Conservation (phyloP, 495 filamentous ascomycete species). For the Viridothelium virens region DNA sequence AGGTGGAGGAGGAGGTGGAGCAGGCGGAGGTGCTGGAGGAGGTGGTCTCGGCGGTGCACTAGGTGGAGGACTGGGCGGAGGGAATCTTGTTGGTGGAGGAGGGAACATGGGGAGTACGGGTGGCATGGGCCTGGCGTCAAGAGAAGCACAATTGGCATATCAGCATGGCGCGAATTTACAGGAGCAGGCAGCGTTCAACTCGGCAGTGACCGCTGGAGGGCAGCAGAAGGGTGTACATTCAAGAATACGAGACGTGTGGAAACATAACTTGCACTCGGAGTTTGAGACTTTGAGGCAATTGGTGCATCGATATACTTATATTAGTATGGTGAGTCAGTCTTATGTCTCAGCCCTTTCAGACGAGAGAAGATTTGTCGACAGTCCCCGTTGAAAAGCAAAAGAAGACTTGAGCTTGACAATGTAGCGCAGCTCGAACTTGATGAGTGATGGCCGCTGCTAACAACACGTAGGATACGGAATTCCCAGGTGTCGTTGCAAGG, state of each 20-base stretch:
- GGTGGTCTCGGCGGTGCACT: slow-evolving; percentile 19
- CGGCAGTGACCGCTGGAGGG: slow-evolving; percentile 28
- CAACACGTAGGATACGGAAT: slow-evolving; percentile 76
- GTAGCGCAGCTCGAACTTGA: neutral
- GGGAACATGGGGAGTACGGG: slow-evolving; percentile 2
- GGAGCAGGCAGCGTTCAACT: slow-evolving; percentile 49
- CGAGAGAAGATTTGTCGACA: neutral
- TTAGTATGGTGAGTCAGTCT: slow-evolving; percentile 73
- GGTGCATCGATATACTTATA: slow-evolving; percentile 84
- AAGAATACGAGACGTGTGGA: slow-evolving; percentile 92
- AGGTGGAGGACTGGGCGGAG: neutral
- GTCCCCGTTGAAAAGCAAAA: neutral
- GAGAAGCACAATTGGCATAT: slow-evolving; percentile 81
- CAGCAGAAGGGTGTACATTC: slow-evolving; percentile 45
- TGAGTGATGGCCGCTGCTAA: neutral
- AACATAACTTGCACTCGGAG: slow-evolving; percentile 81
- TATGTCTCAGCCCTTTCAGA: neutral
- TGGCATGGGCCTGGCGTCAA: slow-evolving; percentile 78
- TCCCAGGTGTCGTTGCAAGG: slow-evolving; percentile 88
- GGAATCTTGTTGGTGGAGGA: neutral
- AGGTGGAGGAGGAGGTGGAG: slow-evolving; percentile 42
- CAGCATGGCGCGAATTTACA: slow-evolving; percentile 65
- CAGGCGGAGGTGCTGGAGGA: slow-evolving; percentile 16
- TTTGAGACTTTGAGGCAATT: slow-evolving; percentile 70
- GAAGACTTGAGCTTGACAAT: neutral